A percentile compares a stretch with the other conserved stretches of the same genome.
These are phyloP conservation scores for Setaria italica DNA, from an alignment of 202 grass and related monocot species.

Conservation along the genomic window DNA sequence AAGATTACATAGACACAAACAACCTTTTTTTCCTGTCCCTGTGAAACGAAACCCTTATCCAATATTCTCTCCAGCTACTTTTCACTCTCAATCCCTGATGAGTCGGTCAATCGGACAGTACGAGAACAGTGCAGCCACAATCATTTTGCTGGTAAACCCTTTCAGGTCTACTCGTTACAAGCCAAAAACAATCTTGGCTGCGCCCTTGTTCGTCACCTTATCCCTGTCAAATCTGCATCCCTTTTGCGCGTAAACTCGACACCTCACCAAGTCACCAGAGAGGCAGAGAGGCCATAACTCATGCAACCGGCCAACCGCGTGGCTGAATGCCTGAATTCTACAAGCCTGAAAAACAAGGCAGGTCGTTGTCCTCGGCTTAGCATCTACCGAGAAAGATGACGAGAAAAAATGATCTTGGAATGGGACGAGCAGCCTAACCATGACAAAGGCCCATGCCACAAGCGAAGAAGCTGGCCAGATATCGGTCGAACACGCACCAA, in stretches of 20 bases:
- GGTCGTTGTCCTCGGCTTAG: constrained; percentile 23
- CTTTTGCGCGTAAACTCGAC: background rate
- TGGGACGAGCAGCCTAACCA: constrained; percentile 36
- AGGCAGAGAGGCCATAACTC: background rate
- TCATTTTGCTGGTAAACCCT: constrained; percentile 36
- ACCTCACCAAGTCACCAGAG: background rate
- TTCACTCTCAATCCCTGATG: background rate
- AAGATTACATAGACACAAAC: constrained; percentile 31
- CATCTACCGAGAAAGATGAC: constrained; percentile 11
- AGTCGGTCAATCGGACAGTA: background rate
- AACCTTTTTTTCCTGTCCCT: constrained; percentile 17
- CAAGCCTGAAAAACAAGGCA: background rate
- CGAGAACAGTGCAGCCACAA: constrained; percentile 40
- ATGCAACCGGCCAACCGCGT: no score
- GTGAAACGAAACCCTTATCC: constrained; percentile 36
- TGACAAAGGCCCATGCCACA: constrained; percentile 19
- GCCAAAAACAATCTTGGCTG: constrained; percentile 8
- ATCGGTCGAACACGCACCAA: background rate
- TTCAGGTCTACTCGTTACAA: background rate
- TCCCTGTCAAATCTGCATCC: background rate
- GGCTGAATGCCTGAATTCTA: background rate
- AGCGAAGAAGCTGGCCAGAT: background rate
- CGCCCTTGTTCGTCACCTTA: constrained; percentile 6
- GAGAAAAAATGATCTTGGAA: constrained; percentile 11
- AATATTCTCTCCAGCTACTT: background rate